Conservation (phyloP, 768 basidiomycete genomes). For the Russula compacta region DNA sequence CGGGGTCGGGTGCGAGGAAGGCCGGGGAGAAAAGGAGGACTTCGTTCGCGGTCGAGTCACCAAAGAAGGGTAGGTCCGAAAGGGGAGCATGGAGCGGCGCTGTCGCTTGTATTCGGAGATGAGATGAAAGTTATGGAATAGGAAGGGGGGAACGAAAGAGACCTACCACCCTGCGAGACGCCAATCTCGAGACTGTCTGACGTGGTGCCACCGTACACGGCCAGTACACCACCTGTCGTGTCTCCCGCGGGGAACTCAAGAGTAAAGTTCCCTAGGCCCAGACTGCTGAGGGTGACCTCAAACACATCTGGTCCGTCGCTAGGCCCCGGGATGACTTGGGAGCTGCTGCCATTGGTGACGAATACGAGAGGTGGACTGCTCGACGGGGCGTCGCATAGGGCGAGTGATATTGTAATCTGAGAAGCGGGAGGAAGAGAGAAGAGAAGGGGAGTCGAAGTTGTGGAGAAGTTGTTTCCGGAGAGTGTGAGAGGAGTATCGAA, state of each 20-base stretch:
- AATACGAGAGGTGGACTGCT: conserved; percentile 42
- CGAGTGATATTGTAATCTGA: conserved; percentile 27
- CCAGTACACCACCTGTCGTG: conserved; percentile 37
- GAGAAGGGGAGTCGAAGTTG: conserved; percentile 17
- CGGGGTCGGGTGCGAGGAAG: conserved; percentile 30
- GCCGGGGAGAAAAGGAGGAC: conserved; percentile 63
- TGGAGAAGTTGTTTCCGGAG: conserved; percentile 5
- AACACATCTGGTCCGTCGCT: conserved; percentile 33
- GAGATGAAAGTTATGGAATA: too few species aligned
- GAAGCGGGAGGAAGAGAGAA: conserved; percentile 25
- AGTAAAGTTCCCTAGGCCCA: conserved; percentile 46
- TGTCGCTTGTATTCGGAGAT: neutral
- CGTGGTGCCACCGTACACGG: conserved; percentile 32
- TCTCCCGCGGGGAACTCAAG: conserved; percentile 35
- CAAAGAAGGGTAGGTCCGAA: conserved; percentile 44
- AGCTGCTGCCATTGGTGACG: conserved; percentile 41
- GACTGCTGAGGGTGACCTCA: conserved; percentile 36
- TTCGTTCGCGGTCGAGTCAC: conserved; percentile 67
- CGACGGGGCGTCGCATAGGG: conserved; percentile 24
- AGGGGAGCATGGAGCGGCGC: conserved; percentile 39
- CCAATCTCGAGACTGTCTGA: conserved; percentile 49
- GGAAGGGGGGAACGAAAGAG: too few species aligned
- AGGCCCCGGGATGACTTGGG: conserved; percentile 29
- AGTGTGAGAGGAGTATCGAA: conserved; percentile 1
- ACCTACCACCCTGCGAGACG: conserved; percentile 32